Base-by-base conservation (phyloP, 495 filamentous ascomycete genomes). In the Hypomontagnella monticulosa region DNA sequence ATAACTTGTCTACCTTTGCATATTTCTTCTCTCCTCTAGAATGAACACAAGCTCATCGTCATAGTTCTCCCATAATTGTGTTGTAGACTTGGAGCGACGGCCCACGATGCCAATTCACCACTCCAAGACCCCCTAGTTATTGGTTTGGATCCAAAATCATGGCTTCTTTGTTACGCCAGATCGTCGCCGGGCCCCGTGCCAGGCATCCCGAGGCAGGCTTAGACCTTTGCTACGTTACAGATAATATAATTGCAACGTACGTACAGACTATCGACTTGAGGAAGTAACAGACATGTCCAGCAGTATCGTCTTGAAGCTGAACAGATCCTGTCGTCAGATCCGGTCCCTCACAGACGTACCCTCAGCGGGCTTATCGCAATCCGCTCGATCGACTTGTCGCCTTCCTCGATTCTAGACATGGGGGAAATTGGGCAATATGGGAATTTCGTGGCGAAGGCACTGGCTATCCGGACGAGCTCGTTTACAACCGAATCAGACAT, bases 371-470 rank as follows among this genome's bases (percentile, higher is more conserved):
- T 55, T 99, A 98, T 78, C 91, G 95, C 61, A 99, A 96, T 69
- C 95, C 95, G 0, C 88, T 93, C 43, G 88, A 94, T 67, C 83
- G 85, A 9, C 86, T 99, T 4, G 89, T 98, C 48, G 84, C 85
- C 30, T 98, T 91, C 72, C 89, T 99, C 38, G 91, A 98, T 77
- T 77, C 79, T 15, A 91, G 91, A 61, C 95, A 99, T 80, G 89
- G 85, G 51, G 75, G 81, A 8, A 79, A 92, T 57, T 98, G 94
- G 95, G 85, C 88, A 8, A 97, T 99, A 65, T 99, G 93, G 92
- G 95, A 99, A 72, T 97, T 98, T 70, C 88, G 96, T 34, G 95
- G 92, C 32, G 95, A 99, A 73, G 95, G 95, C 7, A 97, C 96
- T 0, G 95, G 95, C 0, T 99, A 99, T 69, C 91, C 91, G 0